Base-by-base conservation (phyloP, 352 stramenopile genomes). In the Sclerospora graminicola region DNA sequence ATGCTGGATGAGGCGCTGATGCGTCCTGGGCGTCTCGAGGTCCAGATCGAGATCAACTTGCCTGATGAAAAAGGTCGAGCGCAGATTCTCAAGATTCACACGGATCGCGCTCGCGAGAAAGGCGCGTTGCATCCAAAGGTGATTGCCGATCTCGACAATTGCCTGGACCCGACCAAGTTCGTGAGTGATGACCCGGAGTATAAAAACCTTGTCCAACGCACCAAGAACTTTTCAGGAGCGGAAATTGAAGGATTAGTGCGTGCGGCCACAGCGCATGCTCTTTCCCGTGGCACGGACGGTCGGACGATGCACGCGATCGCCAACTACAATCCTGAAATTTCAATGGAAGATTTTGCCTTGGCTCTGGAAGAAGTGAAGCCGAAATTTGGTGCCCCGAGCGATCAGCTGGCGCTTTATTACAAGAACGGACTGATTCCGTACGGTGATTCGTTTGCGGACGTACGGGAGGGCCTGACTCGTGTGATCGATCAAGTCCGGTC, bases 21-120 rank as follows among this genome's bases (percentile, higher is more conserved):
- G 46, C 90, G 97, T 58, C 97, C 97, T 7, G 97, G 97, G n/a
- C 89, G 97, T 59, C 75, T 99, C 0, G 97, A 99, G 62, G 92
- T 99, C 19, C 96, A 99, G 60, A 96, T 99, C 11, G 97, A 99
- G 61, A 99, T 99, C 68, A 96, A 97, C 30, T 63, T 99, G 18
- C 97, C 97, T 0, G 92, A 98, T 63, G 78, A 84, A 45, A 83
- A 90, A 24, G 97, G 97, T 16, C 85, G 97, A 18, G 72, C 94
- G 24, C 95, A 99, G 73, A 98, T 98, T 63, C 68, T 99, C 8
- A 94, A 96, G 46, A 99, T 99, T 58, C 96, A 99, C 63, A 99
- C 95, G 2, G 82, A 94, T 15, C 88, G 75, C 5, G 75, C 75
- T 8, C 64, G 77, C 14, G 63, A 84, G n/a, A 84, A 90, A 43